Base-by-base conservation (phyloP, 1,284 basidiomycete species). In the Puccinia novopanici region DNA sequence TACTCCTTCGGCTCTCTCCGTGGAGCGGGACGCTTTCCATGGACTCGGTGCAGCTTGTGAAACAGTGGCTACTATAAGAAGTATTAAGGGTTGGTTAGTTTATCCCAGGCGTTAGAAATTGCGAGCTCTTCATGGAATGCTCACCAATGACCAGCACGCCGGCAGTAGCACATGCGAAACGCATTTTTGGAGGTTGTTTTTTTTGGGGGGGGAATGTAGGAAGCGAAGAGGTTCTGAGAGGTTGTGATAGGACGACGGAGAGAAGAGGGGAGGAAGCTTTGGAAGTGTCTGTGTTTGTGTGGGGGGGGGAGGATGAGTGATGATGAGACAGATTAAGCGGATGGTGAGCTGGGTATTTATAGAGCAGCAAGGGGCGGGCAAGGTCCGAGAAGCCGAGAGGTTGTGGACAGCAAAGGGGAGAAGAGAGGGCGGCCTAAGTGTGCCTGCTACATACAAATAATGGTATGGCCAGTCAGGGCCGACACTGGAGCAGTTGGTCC, bases 131-230 rank as follows among this genome's bases (percentile, higher is more conserved):
- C 9, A 19, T 24, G 40, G 63, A 40, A 34, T 40, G 22, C 34
- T 19, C 61, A 63, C 61, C 61, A 40, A 63, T 37, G 19, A 63
- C 61, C 19, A 63, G 61, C 19, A 63, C 61, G 19, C 61, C 61
- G 6, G 61, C 61, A 37, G 61, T 63, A 63, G 61, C 61, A 63
- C 61, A 40, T 40, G 61, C 30, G 37, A 63, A 63, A 63, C 61
- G 61, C 61, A 63, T 63, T 22, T 22, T 40, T 34, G 34, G 27
- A 34, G n/a, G 34, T 19, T 63, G 42, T 17, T 61, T 34, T 34
- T 34, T 34, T 34, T 30, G 15, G 10, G 45, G 22, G 22, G 22
- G 52, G 19, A n/a, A 54, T 54, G 22, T n/a, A 22, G 17, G 1
- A 48, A 19, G 45, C 10, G 10, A 1, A 48, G 45, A 3, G 17